Evolutionary conservation across 1,284 basidiomycete species (phyloP), one percentile per base, ranked within the genome.

Genomic region (Ustilago sp.): DNA sequence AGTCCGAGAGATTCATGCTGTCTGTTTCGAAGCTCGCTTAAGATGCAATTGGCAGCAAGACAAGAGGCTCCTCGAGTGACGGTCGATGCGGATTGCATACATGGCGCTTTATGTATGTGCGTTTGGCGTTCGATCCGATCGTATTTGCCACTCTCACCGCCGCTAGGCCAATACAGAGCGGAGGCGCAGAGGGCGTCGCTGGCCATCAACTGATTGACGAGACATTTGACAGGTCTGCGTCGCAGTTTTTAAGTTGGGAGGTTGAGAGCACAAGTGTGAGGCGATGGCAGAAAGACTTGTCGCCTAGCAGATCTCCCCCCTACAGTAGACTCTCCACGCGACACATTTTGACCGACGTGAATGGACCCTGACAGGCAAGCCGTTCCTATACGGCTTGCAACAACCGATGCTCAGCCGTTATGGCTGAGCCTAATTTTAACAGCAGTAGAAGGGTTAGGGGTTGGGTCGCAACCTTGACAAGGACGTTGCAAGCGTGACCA

Each of bases 321-420:
- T 28, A 28, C 23, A 28, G 23, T 19, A 23, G n/a, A 45, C n/a
- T 8, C 31, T 23, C 48, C 48, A 50, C 31, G 48, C 48, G 48
- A 50, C 23, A 39, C 23, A 32, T 23, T 50, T 50, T 32, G 48
- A 50, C 48, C 13, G 48, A 9, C 5, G 28, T 50, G 48, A 50
- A 31, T 50, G 48, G 48, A 50, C 31, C 48, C 31, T 32, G 48
- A 50, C 48, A 50, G 12, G 28, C 48, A 32, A 50, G n/a, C 43
- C 43, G 43, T 45, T 45, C n/a, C 43, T 45, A 45, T 31, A 28
- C 23, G 6, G 48, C 48, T 50, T 6, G 31, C 28, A 50, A 17
- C 48, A 32, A 31, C 48, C 48, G 48, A 50, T 31, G n/a, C 11
- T 32, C 31, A 11, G 28, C 48, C 48, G 48, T 23, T 4, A 50